Conservation (phyloP, 139 green algal species). For the Marvania coccoides region DNA sequence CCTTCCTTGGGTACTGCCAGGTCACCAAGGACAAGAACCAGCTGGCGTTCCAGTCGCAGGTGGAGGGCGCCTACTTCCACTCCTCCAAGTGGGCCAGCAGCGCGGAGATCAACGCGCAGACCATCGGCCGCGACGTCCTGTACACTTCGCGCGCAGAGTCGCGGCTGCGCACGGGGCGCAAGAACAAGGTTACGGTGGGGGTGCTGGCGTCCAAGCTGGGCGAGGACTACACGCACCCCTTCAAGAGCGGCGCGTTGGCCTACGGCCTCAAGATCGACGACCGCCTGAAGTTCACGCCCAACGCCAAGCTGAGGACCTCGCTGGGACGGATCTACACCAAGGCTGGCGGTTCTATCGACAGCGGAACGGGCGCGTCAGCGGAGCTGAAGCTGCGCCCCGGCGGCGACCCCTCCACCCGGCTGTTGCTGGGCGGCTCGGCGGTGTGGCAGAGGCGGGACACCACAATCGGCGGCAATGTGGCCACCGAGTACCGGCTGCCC, state of each 20-base stretch:
- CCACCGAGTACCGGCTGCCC: slow-evolving; percentile 34
- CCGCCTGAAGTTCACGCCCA: slow-evolving; percentile 28
- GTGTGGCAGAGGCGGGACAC: slow-evolving; percentile 60
- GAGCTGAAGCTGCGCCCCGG: slow-evolving; percentile 26
- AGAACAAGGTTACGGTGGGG: slow-evolving; percentile 33
- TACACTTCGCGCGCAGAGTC: slow-evolving; percentile 62
- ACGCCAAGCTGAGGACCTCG: slow-evolving; percentile 25
- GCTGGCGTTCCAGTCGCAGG: slow-evolving; percentile 40
- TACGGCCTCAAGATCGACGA: slow-evolving; percentile 48
- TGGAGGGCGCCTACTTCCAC: slow-evolving; percentile 44
- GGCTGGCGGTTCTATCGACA: slow-evolving; percentile 5
- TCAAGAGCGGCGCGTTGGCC: slow-evolving; percentile 17
- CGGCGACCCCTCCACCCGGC: slow-evolving; percentile 36
- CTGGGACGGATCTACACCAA: slow-evolving; percentile 28
- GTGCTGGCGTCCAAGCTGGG: slow-evolving; percentile 30
- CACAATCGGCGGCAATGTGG: slow-evolving; percentile 52
- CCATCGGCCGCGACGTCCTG: slow-evolving; percentile 55
- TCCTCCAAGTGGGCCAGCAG: slow-evolving; percentile 38
- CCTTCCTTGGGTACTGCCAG: slow-evolving; percentile 37
- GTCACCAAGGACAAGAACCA: slow-evolving; percentile 75
- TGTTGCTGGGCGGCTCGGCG: slow-evolving; percentile 38
- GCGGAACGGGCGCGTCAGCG: slow-evolving; percentile 16
- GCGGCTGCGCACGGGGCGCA: slow-evolving; percentile 28
- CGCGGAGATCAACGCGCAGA: slow-evolving; percentile 47
- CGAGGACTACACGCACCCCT: slow-evolving; percentile 39